Conservation (phyloP, 2,329 filamentous ascomycete species). For the Raffaelea arxii region DNA sequence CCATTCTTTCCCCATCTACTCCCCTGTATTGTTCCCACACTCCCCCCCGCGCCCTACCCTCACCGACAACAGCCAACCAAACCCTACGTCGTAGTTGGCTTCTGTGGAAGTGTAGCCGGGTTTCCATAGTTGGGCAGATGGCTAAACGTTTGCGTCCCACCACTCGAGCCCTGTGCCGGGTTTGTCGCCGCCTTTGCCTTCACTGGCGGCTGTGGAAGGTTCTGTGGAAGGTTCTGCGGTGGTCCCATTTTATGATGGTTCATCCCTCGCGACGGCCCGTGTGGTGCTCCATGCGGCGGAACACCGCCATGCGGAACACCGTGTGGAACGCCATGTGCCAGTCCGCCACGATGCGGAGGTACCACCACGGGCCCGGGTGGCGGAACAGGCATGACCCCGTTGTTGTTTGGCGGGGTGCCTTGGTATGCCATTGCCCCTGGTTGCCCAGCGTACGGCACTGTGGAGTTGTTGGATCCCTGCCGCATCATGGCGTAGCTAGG, state of each 20-base stretch:
- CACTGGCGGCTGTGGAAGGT: not conserved
- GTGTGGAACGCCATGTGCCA: no score
- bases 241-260: conserved; percentile 3
- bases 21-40: conserved; percentile 13
- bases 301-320: no score
- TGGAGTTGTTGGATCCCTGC: conserved; percentile 45
- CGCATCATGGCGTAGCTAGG: conserved; percentile 44
- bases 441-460: conserved; percentile 38
- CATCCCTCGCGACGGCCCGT: conserved; percentile 3
- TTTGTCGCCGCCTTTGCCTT: not conserved
- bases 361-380: no score
- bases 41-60: conserved; percentile 3
- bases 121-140: conserved; percentile 50
- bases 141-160: conserved; percentile 32
- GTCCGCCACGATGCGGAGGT: no score
- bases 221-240: conserved; percentile 18
- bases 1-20: conserved; percentile 12
- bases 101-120: conserved; percentile 49
- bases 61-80: not conserved
- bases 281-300: conserved; percentile 5
- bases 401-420: no score
- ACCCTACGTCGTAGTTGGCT: conserved; percentile 33
- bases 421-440: conserved; percentile 11
- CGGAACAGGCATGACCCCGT: no score
- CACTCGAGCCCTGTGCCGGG: conserved; percentile 21